These are phyloP conservation scores for Fusarium sp. DNA, from an alignment of 2,329 filamentous ascomycete species.

Conservation along the genomic window DNA sequence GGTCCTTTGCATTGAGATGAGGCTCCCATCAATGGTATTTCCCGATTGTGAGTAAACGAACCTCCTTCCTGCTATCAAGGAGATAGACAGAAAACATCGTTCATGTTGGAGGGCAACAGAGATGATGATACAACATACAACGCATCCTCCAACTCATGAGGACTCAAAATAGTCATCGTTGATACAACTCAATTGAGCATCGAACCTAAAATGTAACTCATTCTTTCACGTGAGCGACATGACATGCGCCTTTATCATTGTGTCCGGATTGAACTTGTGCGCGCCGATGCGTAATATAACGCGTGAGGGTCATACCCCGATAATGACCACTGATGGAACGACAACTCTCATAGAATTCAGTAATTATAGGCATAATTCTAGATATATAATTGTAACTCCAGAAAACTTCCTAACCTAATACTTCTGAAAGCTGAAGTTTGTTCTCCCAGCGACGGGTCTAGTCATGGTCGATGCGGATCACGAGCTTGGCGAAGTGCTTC, in stretches of 20 bases:
- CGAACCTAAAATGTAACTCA: rapidly evolving
- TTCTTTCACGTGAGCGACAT: rapidly evolving
- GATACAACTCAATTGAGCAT: neutral
- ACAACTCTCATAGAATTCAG: neutral
- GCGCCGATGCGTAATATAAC: neutral
- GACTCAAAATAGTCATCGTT: no score
- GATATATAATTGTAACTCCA: neutral
- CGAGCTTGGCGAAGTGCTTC: constrained; percentile 53
- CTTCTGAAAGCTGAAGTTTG: rapidly evolving
- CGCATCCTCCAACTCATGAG: rapidly evolving
- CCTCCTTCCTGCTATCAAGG: rapidly evolving
- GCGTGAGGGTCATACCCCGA: no score
- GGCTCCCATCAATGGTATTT: rapidly evolving
- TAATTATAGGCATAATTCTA: neutral
- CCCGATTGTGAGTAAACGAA: rapidly evolving
- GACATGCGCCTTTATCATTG: rapidly evolving
- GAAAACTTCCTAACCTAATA: neutral
- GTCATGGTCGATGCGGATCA: constrained; percentile 46
- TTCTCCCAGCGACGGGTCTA: rapidly evolving
- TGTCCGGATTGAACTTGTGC: neutral
- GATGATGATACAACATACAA: neutral
- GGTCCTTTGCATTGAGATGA: neutral
- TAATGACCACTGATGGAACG: neutral
- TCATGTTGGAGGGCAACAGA: neutral
- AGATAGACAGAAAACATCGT: no score